Conservation (phyloP, 371 early-diverging fungal species). For the Haplosporangium sp. region DNA sequence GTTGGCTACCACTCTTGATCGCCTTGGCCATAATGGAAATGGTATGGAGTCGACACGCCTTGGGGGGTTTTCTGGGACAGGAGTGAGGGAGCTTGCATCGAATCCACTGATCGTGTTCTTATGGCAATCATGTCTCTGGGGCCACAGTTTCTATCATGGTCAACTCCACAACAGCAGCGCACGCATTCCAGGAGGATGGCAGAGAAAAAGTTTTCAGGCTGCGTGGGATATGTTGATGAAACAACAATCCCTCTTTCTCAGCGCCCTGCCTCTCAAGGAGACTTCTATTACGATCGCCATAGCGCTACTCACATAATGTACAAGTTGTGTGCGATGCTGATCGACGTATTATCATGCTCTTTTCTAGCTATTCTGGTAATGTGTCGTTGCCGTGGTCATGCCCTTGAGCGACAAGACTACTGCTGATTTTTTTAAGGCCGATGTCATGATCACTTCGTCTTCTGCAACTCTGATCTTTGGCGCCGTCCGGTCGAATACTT, state of each 20-base stretch:
- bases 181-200: constrained; percentile 3
- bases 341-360: neutral
- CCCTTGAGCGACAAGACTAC: neutral
- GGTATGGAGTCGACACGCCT: constrained; percentile 3
- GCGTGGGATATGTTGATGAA: constrained; percentile 19
- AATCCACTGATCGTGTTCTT: neutral
- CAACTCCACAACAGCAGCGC: neutral
- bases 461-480: constrained; percentile 7
- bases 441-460: constrained; percentile 5
- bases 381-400: neutral
- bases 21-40: constrained; percentile 12
- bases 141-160: constrained; percentile 1
- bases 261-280: constrained; percentile 1
- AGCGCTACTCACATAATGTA: constrained; percentile 6
- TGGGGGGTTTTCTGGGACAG: too few relatives aligned
- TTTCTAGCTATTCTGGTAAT: constrained; percentile 10
- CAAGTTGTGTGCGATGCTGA: constrained; percentile 13
- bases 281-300: constrained; percentile 18
- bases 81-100: constrained; percentile 2
- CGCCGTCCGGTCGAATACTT: neutral
- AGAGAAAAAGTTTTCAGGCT: neutral
- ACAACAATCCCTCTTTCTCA: constrained; percentile 5
- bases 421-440: constrained; percentile 1
- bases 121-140: neutral
- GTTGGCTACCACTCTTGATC: constrained; percentile 18